A percentile compares a stretch with the other conserved stretches of the same genome.
phyloP scores from a whole-genome alignment of 441 rosid genomes.

The Populus tomentosa region DNA sequence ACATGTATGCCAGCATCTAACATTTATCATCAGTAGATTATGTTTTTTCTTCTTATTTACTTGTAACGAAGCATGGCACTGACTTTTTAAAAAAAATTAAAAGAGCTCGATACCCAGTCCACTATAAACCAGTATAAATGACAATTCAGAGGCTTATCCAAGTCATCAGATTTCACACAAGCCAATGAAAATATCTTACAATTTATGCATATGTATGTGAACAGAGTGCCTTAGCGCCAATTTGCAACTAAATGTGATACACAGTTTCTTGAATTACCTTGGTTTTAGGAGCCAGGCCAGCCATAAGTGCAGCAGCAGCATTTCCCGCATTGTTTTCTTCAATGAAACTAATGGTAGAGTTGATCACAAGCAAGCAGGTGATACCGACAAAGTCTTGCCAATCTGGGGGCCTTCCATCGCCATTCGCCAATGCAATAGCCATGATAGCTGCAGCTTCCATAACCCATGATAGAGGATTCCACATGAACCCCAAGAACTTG shows the following conservation, averaged over 20 bases:
- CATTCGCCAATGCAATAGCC: slow-evolving; percentile 93
- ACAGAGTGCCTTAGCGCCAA: neutral
- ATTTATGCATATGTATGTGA: neutral
- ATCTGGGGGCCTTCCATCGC: slow-evolving; percentile 75
- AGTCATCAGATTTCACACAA: neutral
- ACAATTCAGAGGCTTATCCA: neutral
- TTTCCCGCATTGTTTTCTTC: slow-evolving; percentile 98
- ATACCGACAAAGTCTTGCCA: slow-evolving; percentile 97
- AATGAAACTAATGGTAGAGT: slow-evolving; percentile 86
- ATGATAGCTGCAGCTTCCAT: slow-evolving; percentile 94
- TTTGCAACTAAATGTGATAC: neutral
- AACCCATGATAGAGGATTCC: slow-evolving; percentile 97
- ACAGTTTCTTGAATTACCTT: slow-evolving; percentile 40
- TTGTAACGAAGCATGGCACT: neutral
- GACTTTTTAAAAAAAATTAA: neutral
- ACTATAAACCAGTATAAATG: neutral
- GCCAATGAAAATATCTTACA: neutral
- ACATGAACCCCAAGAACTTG: slow-evolving; percentile 95
- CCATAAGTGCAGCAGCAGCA: slow-evolving; percentile 98
- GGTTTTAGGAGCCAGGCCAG: slow-evolving; percentile 92
- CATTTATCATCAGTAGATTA: neutral
- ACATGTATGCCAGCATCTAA: neutral
- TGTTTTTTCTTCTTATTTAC: neutral
- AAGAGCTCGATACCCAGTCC: neutral
- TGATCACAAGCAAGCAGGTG: slow-evolving; percentile 68